Conservation (phyloP, 768 basidiomycete species). For the Boletus insuetus region DNA sequence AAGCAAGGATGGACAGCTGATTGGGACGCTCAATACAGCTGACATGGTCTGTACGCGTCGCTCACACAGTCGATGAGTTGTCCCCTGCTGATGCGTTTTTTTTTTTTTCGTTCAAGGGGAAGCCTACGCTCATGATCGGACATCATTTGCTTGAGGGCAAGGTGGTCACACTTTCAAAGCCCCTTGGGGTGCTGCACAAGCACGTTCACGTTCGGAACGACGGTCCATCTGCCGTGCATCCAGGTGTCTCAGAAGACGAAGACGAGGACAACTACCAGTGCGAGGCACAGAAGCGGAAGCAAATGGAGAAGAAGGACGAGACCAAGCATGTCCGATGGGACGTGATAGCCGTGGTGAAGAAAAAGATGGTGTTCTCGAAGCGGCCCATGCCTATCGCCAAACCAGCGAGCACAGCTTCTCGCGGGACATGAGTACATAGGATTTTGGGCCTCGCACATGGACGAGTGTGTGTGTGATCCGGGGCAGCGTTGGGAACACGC, state of each 20-base stretch:
- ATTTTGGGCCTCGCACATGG: too few relatives aligned
- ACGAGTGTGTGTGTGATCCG: background rate
- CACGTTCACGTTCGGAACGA: conserved; percentile 1
- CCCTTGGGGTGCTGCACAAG: conserved; percentile 70
- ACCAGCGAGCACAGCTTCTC: conserved; percentile 21
- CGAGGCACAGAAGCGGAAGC: too few relatives aligned
- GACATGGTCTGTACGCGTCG: conserved; percentile 46
- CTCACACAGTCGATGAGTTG: background rate
- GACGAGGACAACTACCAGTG: background rate
- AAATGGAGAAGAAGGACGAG: background rate
- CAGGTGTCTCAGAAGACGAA: background rate
- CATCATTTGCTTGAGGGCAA: conserved; percentile 92
- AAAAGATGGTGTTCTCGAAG: conserved; percentile 82
- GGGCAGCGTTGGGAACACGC: conserved; percentile 17
- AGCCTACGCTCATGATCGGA: conserved; percentile 78
- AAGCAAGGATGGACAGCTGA: conserved; percentile 64
- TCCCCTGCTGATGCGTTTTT: background rate
- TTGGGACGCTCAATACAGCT: conserved; percentile 74
- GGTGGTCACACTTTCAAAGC: conserved; percentile 70
- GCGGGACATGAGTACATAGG: conserved; percentile 8
- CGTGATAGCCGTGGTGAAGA: conserved; percentile 68
- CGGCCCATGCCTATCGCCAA: conserved; percentile 72
- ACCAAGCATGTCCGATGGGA: conserved; percentile 45
- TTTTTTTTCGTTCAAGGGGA: conserved; percentile 41
- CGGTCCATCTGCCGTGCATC: background rate